Evolutionary conservation across 352 stramenopile species (phyloP).

Genomic region (Phytophthora colocasiae): DNA sequence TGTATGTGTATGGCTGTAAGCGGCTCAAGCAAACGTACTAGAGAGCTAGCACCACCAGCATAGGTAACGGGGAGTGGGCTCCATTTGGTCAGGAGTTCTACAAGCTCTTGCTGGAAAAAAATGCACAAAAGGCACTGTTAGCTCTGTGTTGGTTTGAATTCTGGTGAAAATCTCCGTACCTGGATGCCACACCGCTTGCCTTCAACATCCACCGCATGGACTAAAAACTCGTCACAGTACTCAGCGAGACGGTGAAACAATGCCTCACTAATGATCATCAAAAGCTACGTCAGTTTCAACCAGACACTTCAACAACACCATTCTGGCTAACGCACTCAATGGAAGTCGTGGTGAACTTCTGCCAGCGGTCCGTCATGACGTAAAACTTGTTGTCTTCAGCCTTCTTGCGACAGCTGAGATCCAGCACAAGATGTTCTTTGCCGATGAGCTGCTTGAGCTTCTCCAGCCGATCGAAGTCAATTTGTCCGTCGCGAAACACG

Average conservation of each 20-base stretch:
- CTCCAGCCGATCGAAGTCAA: conserved; percentile 86
- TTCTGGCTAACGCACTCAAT: conserved; percentile 68
- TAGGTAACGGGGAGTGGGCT: conserved; percentile 97
- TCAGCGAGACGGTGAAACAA: conserved; percentile 89
- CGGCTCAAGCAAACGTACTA: conserved; percentile 55
- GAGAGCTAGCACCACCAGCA: conserved; percentile 93
- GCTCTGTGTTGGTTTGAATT: background rate
- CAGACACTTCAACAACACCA: background rate
- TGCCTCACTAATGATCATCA: conserved; percentile 53
- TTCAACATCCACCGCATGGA: conserved; percentile 98
- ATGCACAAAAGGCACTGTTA: background rate
- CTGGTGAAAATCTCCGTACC: conserved; percentile 30
- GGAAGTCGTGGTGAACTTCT: conserved; percentile 95
- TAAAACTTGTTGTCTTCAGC: conserved; percentile 90
- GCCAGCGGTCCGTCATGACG: conserved; percentile 97
- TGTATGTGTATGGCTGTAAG: background rate
- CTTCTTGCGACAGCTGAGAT: conserved; percentile 96
- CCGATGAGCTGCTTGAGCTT: conserved; percentile 73
- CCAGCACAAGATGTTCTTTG: conserved; percentile 92
- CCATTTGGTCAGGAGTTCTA: conserved; percentile 91
- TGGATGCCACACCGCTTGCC: conserved; percentile 96
- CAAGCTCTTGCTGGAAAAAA: conserved; percentile 96
- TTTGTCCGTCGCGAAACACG: conserved; percentile 94
- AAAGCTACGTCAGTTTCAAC: conserved; percentile 10
- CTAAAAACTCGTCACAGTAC: conserved; percentile 98